A percentile compares a stretch with the other conserved stretches of the same genome.
These are phyloP conservation scores for Thielaviopsis ethacetica DNA, from an alignment of 2,329 filamentous ascomycete species.

Conservation along the genomic window DNA sequence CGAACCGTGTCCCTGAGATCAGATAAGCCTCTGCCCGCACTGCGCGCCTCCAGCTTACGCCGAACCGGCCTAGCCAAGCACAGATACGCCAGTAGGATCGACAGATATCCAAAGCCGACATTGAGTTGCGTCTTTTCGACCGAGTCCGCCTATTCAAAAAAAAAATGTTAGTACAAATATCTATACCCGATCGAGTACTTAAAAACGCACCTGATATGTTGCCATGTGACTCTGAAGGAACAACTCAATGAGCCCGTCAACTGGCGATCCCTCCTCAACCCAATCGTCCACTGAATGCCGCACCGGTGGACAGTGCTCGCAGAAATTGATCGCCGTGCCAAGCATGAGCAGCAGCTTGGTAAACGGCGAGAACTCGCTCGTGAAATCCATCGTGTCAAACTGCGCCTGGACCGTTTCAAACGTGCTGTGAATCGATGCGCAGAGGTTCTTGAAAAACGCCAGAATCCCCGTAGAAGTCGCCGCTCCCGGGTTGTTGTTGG, in stretches of 20 bases:
- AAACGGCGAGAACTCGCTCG: slow-evolving; percentile 28
- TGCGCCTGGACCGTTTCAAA: slow-evolving; percentile 32
- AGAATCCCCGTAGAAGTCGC: slow-evolving; percentile 53
- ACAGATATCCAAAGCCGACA: slow-evolving; percentile 73
- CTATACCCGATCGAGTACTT: too few species aligned
- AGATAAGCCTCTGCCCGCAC: slow-evolving; percentile 27
- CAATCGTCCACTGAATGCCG: slow-evolving; percentile 23
- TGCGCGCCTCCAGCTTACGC: slow-evolving; percentile 25
- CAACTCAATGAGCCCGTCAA: slow-evolving; percentile 43
- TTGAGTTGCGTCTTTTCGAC: slow-evolving; percentile 62
- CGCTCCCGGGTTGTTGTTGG: slow-evolving; percentile 59
- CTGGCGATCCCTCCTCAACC: slow-evolving; percentile 23
- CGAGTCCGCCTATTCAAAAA: slow-evolving; percentile 40
- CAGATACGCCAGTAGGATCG: slow-evolving; percentile 69
- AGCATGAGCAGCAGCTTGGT: slow-evolving; percentile 63
- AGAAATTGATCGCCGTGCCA: slow-evolving; percentile 74
- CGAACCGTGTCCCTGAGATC: slow-evolving; percentile 35
- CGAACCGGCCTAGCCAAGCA: slow-evolving; percentile 38
- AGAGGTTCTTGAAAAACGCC: slow-evolving; percentile 33
- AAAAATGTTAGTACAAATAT: slow-evolving; percentile 11
- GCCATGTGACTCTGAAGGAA: slow-evolving; percentile 53
- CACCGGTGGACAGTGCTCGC: slow-evolving; percentile 56
- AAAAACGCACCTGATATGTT: slow-evolving; percentile 46
- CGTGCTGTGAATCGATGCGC: slow-evolving; percentile 32
- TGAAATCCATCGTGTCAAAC: slow-evolving; percentile 31